Evolutionary conservation across 768 basidiomycete genomes (phyloP).

Genomic region (Cyclocybe cylindracea): DNA sequence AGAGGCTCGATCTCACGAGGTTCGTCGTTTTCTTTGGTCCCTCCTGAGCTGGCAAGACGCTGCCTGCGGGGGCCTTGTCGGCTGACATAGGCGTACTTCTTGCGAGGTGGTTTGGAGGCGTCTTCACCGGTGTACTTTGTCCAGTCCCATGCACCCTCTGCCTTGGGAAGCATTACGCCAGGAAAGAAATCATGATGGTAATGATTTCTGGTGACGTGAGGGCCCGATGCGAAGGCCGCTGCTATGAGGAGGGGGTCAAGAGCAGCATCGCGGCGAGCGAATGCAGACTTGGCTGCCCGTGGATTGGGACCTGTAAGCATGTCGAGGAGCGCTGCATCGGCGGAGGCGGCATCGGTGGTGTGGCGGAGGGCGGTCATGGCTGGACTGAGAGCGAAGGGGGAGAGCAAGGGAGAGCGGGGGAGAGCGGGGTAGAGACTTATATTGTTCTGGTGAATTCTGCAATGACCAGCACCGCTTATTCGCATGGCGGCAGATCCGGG

Average conservation of each 20-base stretch:
- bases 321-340: slow-evolving; percentile 68
- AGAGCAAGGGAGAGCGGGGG: slow-evolving; percentile 5
- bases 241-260: slow-evolving; percentile 82
- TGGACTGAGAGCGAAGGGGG: slow-evolving; percentile 10
- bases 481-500: slow-evolving; percentile 18
- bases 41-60: slow-evolving; percentile 40
- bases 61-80: slow-evolving; percentile 73
- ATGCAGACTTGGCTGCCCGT: slow-evolving; percentile 36
- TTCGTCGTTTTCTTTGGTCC: slow-evolving; percentile 54
- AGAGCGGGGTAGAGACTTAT: slow-evolving; percentile 10
- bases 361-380: slow-evolving; percentile 22
- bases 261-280: slow-evolving; percentile 67
- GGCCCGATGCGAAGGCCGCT: slow-evolving; percentile 71
- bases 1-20: slow-evolving; percentile 38
- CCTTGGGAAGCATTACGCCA: slow-evolving; percentile 49
- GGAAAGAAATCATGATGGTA: slow-evolving; percentile 82
- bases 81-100: slow-evolving; percentile 64
- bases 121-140: slow-evolving; percentile 53
- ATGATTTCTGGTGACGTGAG: slow-evolving; percentile 83
- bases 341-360: slow-evolving; percentile 21
- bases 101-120: slow-evolving; percentile 38
- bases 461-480: slow-evolving; percentile 14
- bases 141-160: slow-evolving; percentile 60
- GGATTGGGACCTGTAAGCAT: slow-evolving; percentile 58
- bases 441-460: slow-evolving; percentile 1